Evolutionary conservation across 257 asterid genomes (phyloP), one percentile per base, ranked within the genome.

Genomic region (Solanum pennellii): DNA sequence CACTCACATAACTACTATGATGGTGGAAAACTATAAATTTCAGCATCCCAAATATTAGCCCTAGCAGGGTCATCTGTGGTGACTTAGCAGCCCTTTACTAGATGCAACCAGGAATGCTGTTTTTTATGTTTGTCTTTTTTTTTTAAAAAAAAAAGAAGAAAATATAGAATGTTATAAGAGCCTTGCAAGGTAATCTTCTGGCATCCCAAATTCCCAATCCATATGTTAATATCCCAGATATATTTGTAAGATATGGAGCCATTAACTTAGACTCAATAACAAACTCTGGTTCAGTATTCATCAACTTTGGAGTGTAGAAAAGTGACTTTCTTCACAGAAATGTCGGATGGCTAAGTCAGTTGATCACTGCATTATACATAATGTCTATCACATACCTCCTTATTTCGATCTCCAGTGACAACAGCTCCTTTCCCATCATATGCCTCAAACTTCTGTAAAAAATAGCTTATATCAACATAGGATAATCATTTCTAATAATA

Each of bases 361-460:
- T 5, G 23, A 27, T 80, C 42, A 45, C 72, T 62, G 88, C 44
- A 85, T 76, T 87, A 31, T 60, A 66, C 77, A 73, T 83, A 41
- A 80, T 83, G 75, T 72, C 42, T 35, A 83, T 90, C 73, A 82
- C 85, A 49, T 90, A 94, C 99, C 99, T 97, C 99, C 92, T 97
- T 95, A 83, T 93, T 85, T 89, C 92, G 95, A 86, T 97, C 94
- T 89, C 99, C 99, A 76, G 98, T 93, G 89, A 94, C 93, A 91
- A 93, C 96, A 80, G 93, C 93, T 90, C 98, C 99, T 76, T 88
- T 90, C 20, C 89, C 89, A 89, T 97, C 91, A 86, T 93, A 95
- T 45, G 98, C 99, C 93, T 97, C 99, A 68, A 92, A 97, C 88
- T 94, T 97, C 99, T 97, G 94, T 92, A 91, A 47, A 42, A 65